Conservation (phyloP, 2,329 filamentous ascomycete species). For the Fusarium armeniacum region DNA sequence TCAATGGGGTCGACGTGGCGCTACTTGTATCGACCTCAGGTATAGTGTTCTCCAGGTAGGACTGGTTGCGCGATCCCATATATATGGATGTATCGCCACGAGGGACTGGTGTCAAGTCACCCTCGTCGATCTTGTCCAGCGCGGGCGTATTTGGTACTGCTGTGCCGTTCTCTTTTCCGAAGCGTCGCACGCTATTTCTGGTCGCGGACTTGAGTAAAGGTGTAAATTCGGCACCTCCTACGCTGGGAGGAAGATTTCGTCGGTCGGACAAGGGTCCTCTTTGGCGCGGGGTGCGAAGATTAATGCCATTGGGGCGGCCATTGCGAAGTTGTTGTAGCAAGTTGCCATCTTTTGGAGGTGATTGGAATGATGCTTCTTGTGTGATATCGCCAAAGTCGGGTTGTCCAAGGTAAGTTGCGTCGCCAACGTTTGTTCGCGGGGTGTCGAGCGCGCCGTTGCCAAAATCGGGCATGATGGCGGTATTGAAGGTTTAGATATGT, state of each 20-base stretch:
- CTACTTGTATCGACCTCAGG: slow-evolving; percentile 85
- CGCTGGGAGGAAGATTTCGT: slow-evolving; percentile 76
- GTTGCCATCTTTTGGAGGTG: slow-evolving; percentile 77
- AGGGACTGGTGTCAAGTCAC: slow-evolving; percentile 82
- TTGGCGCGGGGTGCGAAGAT: slow-evolving; percentile 79
- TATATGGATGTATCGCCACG: slow-evolving; percentile 80
- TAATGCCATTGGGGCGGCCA: slow-evolving; percentile 69
- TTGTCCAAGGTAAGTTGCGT: slow-evolving; percentile 83
- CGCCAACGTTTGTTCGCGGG: slow-evolving; percentile 85
- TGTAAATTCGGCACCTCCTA: slow-evolving; percentile 86
- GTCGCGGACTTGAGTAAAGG: slow-evolving; percentile 88
- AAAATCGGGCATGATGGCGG: slow-evolving; percentile 71
- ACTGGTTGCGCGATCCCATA: slow-evolving; percentile 74
- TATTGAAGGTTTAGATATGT: slow-evolving; percentile 40
- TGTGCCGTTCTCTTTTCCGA: slow-evolving; percentile 73
- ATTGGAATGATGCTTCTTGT: slow-evolving; percentile 88
- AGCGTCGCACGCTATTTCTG: slow-evolving; percentile 76
- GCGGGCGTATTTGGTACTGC: slow-evolving; percentile 77
- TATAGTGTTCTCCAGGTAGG: slow-evolving; percentile 76
- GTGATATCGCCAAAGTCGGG: slow-evolving; percentile 83
- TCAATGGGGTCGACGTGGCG: slow-evolving; percentile 84
- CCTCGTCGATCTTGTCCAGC: slow-evolving; percentile 74
- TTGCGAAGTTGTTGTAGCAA: slow-evolving; percentile 81
- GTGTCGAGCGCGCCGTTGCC: slow-evolving; percentile 79
- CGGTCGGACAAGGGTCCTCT: slow-evolving; percentile 78